Evolutionary conservation across 2,329 filamentous ascomycete genomes (phyloP), one percentile per base, ranked within the genome.

Genomic region (Colletotrichum destructivum): DNA sequence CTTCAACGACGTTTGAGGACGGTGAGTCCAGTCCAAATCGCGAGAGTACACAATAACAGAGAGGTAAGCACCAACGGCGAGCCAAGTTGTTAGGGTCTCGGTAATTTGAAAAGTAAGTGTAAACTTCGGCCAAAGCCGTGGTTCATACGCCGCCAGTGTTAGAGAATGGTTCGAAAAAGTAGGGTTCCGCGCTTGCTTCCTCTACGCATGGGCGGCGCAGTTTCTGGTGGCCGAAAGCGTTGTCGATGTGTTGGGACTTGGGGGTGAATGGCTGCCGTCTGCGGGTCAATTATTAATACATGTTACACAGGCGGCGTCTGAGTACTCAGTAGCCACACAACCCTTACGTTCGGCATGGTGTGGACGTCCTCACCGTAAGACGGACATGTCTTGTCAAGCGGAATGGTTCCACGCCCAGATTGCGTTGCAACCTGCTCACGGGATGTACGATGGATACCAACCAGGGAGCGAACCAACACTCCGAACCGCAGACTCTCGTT

Each of bases 361-460:
- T 42, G 38, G 60, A 64, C 59, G 69, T 52, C 52, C 59, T 71
- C 60, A 61, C 65, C 69, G 54, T 64, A 26, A 69, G 69, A 71
- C 69, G 59, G 69, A 21, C 65, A 62, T 62, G 38, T 38, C 56
- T 61, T n/a, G 40, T 54, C 31, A 52, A 57, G 60, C 66, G 52
- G 44, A 69, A 69, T 21, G 57, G 40, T 63, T 46, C 38, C 52
- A 64, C 52, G 35, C 23, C 21, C 51, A 69, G 38, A 38, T 49
- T 62, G 38, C 61, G 26, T 23, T 47, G 38, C 54, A 38, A 55
- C 49, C 26, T 67, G 49, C 40, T 9, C 16, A n/a, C 21, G 49
- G 7, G 9, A 54, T 55, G n/a, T n/a, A 31, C 26, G 26, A 31
- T 6, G 26, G 5, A 31, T 31, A 21, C 52, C 60, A 64, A 69